A percentile compares a stretch with the other conserved stretches of the same genome.
These are phyloP conservation scores for Staphylotrichum tortipilum DNA, from an alignment of 495 filamentous ascomycete genomes.

Conservation along the genomic window DNA sequence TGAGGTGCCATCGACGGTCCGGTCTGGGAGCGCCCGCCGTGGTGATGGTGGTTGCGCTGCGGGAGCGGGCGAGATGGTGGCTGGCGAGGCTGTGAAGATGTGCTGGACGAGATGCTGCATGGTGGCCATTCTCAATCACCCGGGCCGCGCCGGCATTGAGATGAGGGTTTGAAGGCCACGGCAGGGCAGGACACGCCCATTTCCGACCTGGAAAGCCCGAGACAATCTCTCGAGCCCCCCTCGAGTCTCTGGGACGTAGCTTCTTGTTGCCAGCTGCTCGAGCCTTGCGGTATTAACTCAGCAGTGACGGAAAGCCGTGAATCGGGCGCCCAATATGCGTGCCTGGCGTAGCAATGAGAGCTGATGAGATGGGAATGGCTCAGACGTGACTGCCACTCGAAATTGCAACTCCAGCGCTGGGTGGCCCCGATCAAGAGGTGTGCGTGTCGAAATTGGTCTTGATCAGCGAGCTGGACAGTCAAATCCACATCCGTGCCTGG, in stretches of 20 bases:
- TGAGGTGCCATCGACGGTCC: slow-evolving; percentile 58
- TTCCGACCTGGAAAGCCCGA: no score
- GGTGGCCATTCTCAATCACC: slow-evolving; percentile 1
- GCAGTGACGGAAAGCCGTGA: no score
- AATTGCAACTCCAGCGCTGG: no score
- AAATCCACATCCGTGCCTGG: neutral
- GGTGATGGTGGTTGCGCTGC: neutral
- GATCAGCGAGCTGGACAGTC: neutral
- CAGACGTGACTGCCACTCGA: no score
- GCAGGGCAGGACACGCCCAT: neutral
- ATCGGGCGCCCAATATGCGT: no score
- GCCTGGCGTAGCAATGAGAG: no score
- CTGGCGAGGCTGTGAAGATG: slow-evolving; percentile 15
- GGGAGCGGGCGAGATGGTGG: slow-evolving; percentile 3
- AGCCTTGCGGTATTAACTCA: no score
- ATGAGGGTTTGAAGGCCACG: neutral
- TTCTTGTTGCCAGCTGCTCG: no score
- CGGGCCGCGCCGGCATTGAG: neutral
- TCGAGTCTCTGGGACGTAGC: no score
- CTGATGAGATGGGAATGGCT: no score
- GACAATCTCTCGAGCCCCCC: neutral
- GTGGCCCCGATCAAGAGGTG: no score
- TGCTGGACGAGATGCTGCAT: slow-evolving; percentile 3
- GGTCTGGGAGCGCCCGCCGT: slow-evolving; percentile 51
- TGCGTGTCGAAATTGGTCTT: no score